phyloP scores from a whole-genome alignment of 768 basidiomycete genomes.

The Antrodiella citrinella region DNA sequence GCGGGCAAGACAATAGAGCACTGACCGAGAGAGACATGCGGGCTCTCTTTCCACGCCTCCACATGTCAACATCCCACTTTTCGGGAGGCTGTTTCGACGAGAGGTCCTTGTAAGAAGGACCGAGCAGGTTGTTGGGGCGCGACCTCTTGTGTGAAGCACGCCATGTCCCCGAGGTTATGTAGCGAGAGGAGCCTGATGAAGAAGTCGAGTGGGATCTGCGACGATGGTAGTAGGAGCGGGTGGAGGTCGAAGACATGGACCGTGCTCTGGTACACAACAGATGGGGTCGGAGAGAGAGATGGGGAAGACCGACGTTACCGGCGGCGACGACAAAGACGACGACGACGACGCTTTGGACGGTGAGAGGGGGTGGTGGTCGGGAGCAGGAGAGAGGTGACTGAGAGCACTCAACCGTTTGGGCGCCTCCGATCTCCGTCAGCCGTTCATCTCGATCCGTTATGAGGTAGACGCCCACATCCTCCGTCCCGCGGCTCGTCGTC shows the following conservation, averaged over 20 bases:
- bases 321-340: background rate
- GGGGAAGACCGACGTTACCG: background rate
- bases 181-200: constrained; percentile 26
- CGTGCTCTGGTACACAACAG: constrained; percentile 1
- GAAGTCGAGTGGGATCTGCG: constrained; percentile 47
- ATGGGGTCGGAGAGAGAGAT: background rate
- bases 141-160: constrained; percentile 42
- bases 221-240: constrained; percentile 30
- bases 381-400: background rate
- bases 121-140: constrained; percentile 30
- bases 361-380: background rate
- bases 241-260: constrained; percentile 26
- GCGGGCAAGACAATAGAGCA: background rate
- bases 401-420: background rate
- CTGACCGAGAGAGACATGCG: constrained; percentile 18
- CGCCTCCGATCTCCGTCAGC: background rate
- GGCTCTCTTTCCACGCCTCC: constrained; percentile 47
- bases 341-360: too few species aligned
- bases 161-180: constrained; percentile 32
- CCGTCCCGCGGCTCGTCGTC: background rate
- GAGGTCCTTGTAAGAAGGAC: constrained; percentile 26
- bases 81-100: constrained; percentile 25
- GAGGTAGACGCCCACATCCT: background rate
- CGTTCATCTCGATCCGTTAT: background rate
- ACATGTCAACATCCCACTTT: constrained; percentile 46